A percentile compares a stretch with the other conserved stretches of the same genome.
These are phyloP conservation scores for Didymella segeticola DNA, from an alignment of 2,329 filamentous ascomycete species.

Conservation along the genomic window DNA sequence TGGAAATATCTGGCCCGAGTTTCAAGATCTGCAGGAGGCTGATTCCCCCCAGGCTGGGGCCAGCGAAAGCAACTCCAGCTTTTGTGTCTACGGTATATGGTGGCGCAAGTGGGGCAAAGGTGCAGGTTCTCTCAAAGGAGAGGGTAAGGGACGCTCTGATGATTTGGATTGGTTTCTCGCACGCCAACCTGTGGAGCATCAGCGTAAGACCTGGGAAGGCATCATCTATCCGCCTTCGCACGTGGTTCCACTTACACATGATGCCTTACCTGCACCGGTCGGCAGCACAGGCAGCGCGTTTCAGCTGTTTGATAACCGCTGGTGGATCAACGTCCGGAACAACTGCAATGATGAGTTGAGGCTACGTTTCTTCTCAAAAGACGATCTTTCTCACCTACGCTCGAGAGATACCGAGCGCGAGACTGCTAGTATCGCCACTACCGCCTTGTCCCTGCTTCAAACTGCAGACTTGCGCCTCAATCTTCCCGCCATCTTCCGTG, in stretches of 20 bases:
- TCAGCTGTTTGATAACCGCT: slow-evolving; percentile 63
- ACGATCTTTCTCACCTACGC: slow-evolving; percentile 16
- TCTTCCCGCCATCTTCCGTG: slow-evolving; percentile 34
- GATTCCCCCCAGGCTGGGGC: not conserved
- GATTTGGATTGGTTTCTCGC: slow-evolving; percentile 34
- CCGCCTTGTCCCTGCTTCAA: slow-evolving; percentile 25
- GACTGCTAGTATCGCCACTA: slow-evolving; percentile 5
- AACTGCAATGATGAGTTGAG: slow-evolving; percentile 37
- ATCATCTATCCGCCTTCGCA: slow-evolving; percentile 19
- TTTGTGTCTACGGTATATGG: slow-evolving; percentile 32
- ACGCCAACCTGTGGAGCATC: slow-evolving; percentile 29
- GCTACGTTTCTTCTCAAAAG: slow-evolving; percentile 45
- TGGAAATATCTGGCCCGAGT: slow-evolving; percentile 50
- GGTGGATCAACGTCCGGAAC: slow-evolving; percentile 60
- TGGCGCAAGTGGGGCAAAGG: slow-evolving; percentile 30
- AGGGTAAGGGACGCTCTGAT: slow-evolving; percentile 10
- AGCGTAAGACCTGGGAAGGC: not conserved
- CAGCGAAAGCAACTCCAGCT: slow-evolving; percentile 18
- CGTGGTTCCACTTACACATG: slow-evolving; percentile 6
- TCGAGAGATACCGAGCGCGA: not conserved
- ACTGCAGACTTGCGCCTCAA: slow-evolving; percentile 29
- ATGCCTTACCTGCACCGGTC: not conserved
- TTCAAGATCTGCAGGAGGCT: slow-evolving; percentile 8
- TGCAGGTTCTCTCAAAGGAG: not conserved
- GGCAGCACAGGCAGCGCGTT: slow-evolving; percentile 26